Evolutionary conservation across 768 basidiomycete genomes (phyloP).

Genomic region (Tephrocybe rancida): DNA sequence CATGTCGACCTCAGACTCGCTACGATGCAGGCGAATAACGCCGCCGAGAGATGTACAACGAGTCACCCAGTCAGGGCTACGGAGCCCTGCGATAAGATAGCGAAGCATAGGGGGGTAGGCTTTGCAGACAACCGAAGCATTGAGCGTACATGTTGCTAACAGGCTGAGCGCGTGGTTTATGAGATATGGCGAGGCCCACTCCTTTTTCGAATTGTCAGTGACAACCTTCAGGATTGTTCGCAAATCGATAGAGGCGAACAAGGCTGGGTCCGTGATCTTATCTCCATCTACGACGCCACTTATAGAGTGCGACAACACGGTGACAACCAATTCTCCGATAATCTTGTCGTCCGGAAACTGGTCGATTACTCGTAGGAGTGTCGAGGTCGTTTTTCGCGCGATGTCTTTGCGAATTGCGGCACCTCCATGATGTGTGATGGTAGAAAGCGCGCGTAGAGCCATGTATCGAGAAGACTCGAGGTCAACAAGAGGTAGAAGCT

Average conservation of each 20-base stretch:
- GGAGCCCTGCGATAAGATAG: constrained; percentile 58
- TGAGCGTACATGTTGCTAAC: constrained; percentile 41
- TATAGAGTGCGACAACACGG: constrained; percentile 55
- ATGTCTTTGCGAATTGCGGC: constrained; percentile 49
- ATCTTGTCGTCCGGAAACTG: constrained; percentile 52
- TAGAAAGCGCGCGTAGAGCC: constrained; percentile 56
- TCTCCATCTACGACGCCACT: constrained; percentile 43
- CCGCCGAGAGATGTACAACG: constrained; percentile 56
- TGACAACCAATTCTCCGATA: constrained; percentile 51
- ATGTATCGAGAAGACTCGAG: constrained; percentile 49
- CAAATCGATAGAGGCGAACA: constrained; percentile 45
- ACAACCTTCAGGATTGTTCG: constrained; percentile 43
- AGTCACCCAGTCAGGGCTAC: constrained; percentile 54
- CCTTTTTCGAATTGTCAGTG: constrained; percentile 44
- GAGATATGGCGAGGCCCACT: constrained; percentile 40
- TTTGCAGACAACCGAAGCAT: constrained; percentile 47
- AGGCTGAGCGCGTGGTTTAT: constrained; percentile 57
- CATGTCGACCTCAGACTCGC: constrained; percentile 45
- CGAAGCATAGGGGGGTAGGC: constrained; percentile 43
- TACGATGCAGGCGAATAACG: constrained; percentile 50
- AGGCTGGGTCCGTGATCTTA: constrained; percentile 35
- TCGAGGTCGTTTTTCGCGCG: constrained; percentile 42
- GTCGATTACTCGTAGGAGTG: constrained; percentile 47
- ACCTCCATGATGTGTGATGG: constrained; percentile 66
- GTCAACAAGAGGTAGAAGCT: constrained; percentile 57